Percentiles rank a stretch among this genome's conserved stretches.
Evolutionary conservation across 1,284 basidiomycete genomes (phyloP).

Genomic region (Pisolithus thermaeus): DNA sequence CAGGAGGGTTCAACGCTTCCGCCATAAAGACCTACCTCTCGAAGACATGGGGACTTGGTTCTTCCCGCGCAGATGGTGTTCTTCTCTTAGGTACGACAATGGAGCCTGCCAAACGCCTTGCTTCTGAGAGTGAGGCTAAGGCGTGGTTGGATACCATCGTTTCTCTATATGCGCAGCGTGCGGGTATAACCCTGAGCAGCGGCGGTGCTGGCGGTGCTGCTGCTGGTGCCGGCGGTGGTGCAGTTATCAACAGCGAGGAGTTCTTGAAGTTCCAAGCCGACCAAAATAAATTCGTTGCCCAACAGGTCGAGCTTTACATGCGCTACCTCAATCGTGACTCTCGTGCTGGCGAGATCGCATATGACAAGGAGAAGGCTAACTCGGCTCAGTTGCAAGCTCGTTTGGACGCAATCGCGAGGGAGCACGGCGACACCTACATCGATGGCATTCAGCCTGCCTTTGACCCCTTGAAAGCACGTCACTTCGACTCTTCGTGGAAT

Average conservation of each 20-base stretch:
- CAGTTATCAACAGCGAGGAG: slow-evolving; percentile 95
- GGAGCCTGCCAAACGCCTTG: slow-evolving; percentile 92
- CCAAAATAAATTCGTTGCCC: slow-evolving; percentile 87
- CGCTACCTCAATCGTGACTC: slow-evolving; percentile 94
- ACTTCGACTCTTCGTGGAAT: slow-evolving; percentile 99
- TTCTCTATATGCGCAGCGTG: slow-evolving; percentile 77
- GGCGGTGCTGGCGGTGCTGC: slow-evolving; percentile 56
- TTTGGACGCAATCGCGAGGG: slow-evolving; percentile 82
- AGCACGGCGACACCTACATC: slow-evolving; percentile 90
- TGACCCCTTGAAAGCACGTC: slow-evolving; percentile 92
- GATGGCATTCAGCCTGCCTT: slow-evolving; percentile 94
- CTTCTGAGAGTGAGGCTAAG: slow-evolving; percentile 89
- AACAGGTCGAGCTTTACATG: slow-evolving; percentile 94
- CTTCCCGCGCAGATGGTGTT: slow-evolving; percentile 86
- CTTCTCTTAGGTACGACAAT: slow-evolving; percentile 86
- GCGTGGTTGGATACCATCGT: slow-evolving; percentile 89
- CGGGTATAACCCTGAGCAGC: slow-evolving; percentile 82
- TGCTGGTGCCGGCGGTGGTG: slow-evolving; percentile 63
- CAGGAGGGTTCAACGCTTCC: slow-evolving; percentile 96
- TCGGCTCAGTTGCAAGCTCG: slow-evolving; percentile 74
- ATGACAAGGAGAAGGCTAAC: slow-evolving; percentile 80
- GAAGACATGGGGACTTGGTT: slow-evolving; percentile 92
- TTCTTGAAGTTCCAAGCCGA: slow-evolving; percentile 95
- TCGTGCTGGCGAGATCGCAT: slow-evolving; percentile 84
- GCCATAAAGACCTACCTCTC: slow-evolving; percentile 87